These are phyloP conservation scores for Camellia granthamiana DNA, from an alignment of 148 eudicot genomes.

Conservation along the genomic window DNA sequence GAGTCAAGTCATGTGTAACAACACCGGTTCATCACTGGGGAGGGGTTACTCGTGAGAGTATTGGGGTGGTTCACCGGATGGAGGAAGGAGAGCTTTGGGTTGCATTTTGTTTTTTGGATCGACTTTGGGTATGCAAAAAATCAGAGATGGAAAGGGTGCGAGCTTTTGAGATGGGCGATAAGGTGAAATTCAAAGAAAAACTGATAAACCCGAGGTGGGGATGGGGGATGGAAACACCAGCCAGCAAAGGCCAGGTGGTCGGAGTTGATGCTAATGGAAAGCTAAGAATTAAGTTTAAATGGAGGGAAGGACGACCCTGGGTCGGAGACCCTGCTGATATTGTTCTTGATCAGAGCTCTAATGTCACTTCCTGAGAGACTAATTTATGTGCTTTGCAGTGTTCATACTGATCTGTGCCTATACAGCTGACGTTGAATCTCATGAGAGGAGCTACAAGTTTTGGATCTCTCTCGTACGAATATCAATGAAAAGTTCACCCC, in stretches of 20 bases:
- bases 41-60: constrained; percentile 65
- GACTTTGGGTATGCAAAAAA: constrained; percentile 85
- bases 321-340: constrained; percentile 93
- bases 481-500: background rate
- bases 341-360: constrained; percentile 46
- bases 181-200: constrained; percentile 67
- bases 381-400: background rate
- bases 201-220: constrained; percentile 82
- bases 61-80: constrained; percentile 86
- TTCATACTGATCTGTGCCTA: background rate
- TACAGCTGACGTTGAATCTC: background rate
- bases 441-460: background rate
- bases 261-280: constrained; percentile 95
- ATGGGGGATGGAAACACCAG: constrained; percentile 96
- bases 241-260: constrained; percentile 77
- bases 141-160: constrained; percentile 66
- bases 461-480: background rate
- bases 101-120: constrained; percentile 76
- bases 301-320: constrained; percentile 96
- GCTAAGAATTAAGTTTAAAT: constrained; percentile 72
- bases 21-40: constrained; percentile 88
- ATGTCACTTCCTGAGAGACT: constrained; percentile 11
- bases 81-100: constrained; percentile 85
- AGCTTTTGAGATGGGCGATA: constrained; percentile 68
- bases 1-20: constrained; percentile 48